Percentiles rank a stretch among this genome's conserved stretches.
Evolutionary conservation across 768 basidiomycete species (phyloP).

Genomic region (Cystofilobasidium capitatum): DNA sequence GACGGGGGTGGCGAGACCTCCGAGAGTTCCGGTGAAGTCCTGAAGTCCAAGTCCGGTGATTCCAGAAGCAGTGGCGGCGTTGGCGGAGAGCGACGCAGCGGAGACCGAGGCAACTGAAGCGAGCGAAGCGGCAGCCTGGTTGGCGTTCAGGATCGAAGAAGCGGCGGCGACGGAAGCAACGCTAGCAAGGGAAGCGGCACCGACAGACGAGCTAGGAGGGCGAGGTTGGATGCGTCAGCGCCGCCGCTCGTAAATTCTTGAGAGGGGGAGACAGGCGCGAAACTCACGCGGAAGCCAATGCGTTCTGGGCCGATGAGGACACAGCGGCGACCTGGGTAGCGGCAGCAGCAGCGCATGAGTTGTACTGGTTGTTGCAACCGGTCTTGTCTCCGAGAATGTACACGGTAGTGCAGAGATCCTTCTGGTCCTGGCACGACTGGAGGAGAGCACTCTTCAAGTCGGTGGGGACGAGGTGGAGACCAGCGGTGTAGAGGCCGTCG

Average conservation of each 20-base stretch:
- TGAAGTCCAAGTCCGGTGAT: not conserved
- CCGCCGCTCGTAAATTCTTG: too few relatives aligned
- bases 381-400: not conserved
- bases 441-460: not conserved
- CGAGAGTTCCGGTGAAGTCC: not conserved
- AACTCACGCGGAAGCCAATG: too few relatives aligned
- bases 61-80: not conserved
- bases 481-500: not conserved
- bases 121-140: not conserved
- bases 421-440: constrained; percentile 2
- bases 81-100: not conserved
- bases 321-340: not conserved
- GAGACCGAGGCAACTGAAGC: not conserved
- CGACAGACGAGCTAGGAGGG: too few relatives aligned
- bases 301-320: too few relatives aligned
- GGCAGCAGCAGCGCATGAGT: not conserved
- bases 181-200: too few relatives aligned
- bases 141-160: too few relatives aligned
- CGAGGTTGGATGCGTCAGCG: too few relatives aligned
- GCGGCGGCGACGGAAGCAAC: too few relatives aligned
- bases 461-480: not conserved
- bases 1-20: not conserved
- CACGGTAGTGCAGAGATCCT: not conserved
- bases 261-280: too few relatives aligned
- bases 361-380: not conserved